phyloP scores from a whole-genome alignment of 805 yeast genomes.

The Candida andamanensis region DNA sequence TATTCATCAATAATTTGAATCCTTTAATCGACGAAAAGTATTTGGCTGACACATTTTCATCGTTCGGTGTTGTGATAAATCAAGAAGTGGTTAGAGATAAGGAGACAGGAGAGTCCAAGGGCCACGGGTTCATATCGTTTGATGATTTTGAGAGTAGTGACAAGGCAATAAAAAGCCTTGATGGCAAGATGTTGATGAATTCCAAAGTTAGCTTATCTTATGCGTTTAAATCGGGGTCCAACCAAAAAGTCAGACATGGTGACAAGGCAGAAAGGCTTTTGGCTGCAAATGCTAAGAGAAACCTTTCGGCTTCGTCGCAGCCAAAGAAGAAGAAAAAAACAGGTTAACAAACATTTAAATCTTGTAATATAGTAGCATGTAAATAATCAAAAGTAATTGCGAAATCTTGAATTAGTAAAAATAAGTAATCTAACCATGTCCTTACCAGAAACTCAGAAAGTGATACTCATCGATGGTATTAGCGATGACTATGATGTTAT shows the following conservation, averaged over 20 bases:
- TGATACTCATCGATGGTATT: constrained; percentile 45
- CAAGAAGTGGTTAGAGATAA: constrained; percentile 49
- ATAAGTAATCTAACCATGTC: constrained; percentile 2
- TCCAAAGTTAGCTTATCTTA: constrained; percentile 56
- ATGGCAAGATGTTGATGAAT: constrained; percentile 67
- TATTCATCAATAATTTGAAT: constrained; percentile 58
- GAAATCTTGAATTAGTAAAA: background rate
- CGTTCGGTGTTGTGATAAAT: constrained; percentile 59
- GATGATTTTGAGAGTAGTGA: constrained; percentile 67
- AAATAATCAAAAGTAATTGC: no score
- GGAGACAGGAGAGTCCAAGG: constrained; percentile 46
- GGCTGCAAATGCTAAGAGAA: constrained; percentile 56
- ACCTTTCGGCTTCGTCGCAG: constrained; percentile 10
- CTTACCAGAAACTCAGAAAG: constrained; percentile 56
- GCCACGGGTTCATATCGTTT: constrained; percentile 64
- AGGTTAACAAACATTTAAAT: no score
- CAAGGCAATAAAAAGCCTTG: constrained; percentile 61
- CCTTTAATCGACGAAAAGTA: constrained; percentile 58
- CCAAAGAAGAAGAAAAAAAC: background rate
- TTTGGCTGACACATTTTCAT: constrained; percentile 52
- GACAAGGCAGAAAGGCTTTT: constrained; percentile 68
- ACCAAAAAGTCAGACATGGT: constrained; percentile 62
- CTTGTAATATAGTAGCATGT: no score
- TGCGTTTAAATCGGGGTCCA: constrained; percentile 56
- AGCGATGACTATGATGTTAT: constrained; percentile 57